Base-by-base conservation (phyloP, 495 filamentous ascomycete genomes). In the Penicillium manginii region DNA sequence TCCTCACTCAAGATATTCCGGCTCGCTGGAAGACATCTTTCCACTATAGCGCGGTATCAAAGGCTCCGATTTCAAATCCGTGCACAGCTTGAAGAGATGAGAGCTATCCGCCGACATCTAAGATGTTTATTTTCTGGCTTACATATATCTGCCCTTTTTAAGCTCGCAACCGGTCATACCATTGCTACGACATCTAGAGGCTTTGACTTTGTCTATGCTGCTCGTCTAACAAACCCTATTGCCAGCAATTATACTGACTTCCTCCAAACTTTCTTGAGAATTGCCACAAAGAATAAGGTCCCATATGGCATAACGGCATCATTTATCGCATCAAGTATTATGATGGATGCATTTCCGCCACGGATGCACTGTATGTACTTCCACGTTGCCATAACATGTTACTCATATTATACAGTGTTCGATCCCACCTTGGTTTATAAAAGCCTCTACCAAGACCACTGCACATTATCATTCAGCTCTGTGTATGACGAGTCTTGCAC, bases 291-390 rank as follows among this genome's bases (percentile, higher is more conserved):
- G 50, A 53, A 73, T 33, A 37, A 58, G 9, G 60, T 60, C 6
- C 22, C 45, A 18, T 61, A 63, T 50, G 23, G 55, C 14, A 63
- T 52, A 21, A 50, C 62, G 32, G 61, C 58, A n/a, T 60, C 52
- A 3, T 59, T 70, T 26, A 55, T 73, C 19, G 57, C 69, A 35
- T 72, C 64, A 5, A 63, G 64, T 29, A 63, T 73, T n/a, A 26
- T 73, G 17, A 53, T 70, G 35, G 64, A 73, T 58, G 58, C 39
- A 29, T 70, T 66, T 54, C 64, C 69, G 8, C 61, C 52, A 33
- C 43, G 56, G n/a, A 72, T 72, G 58, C 62, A 73, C 53, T 26
- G 61, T 73, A 55, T 59, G 62, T 66, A 42, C 33, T 18, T 18
- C 35, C 52, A 26, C 43, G 67, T 33, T 65, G 62, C 31, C 4